phyloP scores from a whole-genome alignment of 2,329 filamentous ascomycete genomes.

The Trichoderma sp. region DNA sequence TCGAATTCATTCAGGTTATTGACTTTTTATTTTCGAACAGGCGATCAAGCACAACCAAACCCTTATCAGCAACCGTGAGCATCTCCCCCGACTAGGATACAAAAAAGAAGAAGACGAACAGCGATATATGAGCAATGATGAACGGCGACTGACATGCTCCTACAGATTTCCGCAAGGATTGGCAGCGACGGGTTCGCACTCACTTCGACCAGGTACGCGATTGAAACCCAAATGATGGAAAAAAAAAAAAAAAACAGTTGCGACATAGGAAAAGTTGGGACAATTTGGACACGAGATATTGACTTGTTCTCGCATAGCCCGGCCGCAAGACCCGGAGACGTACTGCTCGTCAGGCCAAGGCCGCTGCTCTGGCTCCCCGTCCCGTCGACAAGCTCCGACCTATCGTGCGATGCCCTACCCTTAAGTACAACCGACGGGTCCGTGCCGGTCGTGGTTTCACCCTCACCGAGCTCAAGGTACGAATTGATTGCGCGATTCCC shows the following conservation, averaged over 20 bases:
- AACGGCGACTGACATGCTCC: constrained; percentile 44
- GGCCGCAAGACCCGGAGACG: constrained; percentile 94
- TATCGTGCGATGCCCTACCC: constrained; percentile 93
- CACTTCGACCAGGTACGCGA: constrained; percentile 97
- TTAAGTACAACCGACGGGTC: constrained; percentile 99
- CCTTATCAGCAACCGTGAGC: constrained; percentile 91
- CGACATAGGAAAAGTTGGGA: constrained; percentile 20
- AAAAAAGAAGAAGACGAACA: constrained; percentile 30
- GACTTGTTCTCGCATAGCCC: constrained; percentile 60
- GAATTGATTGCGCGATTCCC: constrained; percentile 28
- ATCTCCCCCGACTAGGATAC: constrained; percentile 29
- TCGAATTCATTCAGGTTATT: constrained; percentile 36
- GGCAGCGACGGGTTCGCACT: constrained; percentile 97
- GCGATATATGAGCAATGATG: constrained; percentile 31
- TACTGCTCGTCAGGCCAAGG: constrained; percentile 90
- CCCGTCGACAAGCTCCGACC: constrained; percentile 97
- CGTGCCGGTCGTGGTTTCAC: constrained; percentile 97
- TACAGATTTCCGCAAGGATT: constrained; percentile 98
- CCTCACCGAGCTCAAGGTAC: constrained; percentile 96
- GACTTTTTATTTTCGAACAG: constrained; percentile 48
- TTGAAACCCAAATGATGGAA: constrained; percentile 6
- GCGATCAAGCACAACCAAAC: constrained; percentile 99
- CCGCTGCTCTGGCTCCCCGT: constrained; percentile 90
- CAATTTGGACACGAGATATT: constrained; percentile 37
- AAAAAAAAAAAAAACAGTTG: constrained; percentile 1